Percentiles rank a stretch among this genome's conserved stretches.
These are phyloP conservation scores for Canavalia gladiata DNA, from an alignment of 306 rosid species.

Conservation along the genomic window DNA sequence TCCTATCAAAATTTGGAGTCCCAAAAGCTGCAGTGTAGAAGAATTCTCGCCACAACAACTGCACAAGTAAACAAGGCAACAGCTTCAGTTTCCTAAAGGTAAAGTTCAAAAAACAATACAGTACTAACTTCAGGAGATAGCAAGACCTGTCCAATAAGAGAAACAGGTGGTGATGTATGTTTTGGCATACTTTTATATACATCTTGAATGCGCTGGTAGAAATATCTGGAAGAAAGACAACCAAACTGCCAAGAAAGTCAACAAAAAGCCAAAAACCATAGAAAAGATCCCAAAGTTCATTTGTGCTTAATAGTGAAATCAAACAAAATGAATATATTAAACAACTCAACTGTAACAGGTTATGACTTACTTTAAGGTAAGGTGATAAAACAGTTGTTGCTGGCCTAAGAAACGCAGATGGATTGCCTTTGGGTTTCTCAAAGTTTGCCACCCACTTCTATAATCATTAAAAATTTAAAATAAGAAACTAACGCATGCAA, in stretches of 20 bases:
- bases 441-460: slow-evolving; percentile 90
- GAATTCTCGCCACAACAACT: slow-evolving; percentile 96
- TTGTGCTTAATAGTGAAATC: slow-evolving; percentile 14
- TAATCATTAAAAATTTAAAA: slow-evolving; percentile 6
- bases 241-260: slow-evolving; percentile 78
- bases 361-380: slow-evolving; percentile 83
- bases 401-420: slow-evolving; percentile 84
- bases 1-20: slow-evolving; percentile 88
- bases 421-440: slow-evolving; percentile 95
- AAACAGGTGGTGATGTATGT: slow-evolving; percentile 87
- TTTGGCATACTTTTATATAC: slow-evolving; percentile 65
- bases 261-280: slow-evolving; percentile 24
- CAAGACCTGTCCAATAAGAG: slow-evolving; percentile 90
- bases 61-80: slow-evolving; percentile 29
- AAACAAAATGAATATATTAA: slow-evolving; percentile 33
- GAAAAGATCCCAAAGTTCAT: not conserved
- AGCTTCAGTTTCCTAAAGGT: slow-evolving; percentile 49
- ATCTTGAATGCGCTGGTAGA: slow-evolving; percentile 80
- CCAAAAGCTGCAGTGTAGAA: slow-evolving; percentile 94
- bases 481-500: slow-evolving; percentile 32
- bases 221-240: slow-evolving; percentile 92
- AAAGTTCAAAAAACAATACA: slow-evolving; percentile 15
- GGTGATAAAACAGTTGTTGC: slow-evolving; percentile 94
- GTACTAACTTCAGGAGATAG: slow-evolving; percentile 36
- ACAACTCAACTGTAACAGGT: slow-evolving; percentile 18